phyloP scores from a whole-genome alignment of 331 rosid species.

The Cydonia oblonga region DNA sequence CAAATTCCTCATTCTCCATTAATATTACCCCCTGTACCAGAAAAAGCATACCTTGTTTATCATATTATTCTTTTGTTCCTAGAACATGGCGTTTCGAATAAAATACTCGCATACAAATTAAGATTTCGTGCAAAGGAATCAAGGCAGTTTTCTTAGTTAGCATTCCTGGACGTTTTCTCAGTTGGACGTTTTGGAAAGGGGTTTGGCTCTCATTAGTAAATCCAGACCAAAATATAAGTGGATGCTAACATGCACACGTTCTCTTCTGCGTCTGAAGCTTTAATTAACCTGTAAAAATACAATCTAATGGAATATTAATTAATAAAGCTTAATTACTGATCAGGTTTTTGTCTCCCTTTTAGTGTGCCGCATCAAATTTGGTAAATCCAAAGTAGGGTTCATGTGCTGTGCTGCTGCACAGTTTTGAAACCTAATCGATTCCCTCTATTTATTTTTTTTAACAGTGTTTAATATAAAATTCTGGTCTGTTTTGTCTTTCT shows the following conservation, averaged over 20 bases:
- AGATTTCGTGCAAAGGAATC: constrained; percentile 29
- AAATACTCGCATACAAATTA: not conserved
- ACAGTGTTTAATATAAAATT: not conserved
- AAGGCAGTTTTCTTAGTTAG: constrained; percentile 40
- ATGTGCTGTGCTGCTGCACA: constrained; percentile 50
- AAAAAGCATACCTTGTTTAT: not conserved
- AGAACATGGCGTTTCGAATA: not conserved
- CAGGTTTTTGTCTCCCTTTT: constrained; percentile 9
- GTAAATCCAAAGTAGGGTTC: constrained; percentile 33
- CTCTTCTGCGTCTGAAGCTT: constrained; percentile 8
- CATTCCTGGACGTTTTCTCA: constrained; percentile 22
- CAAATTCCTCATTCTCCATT: not conserved
- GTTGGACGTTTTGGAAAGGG: constrained; percentile 21
- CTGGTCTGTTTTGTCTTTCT: not conserved
- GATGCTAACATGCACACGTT: constrained; percentile 51
- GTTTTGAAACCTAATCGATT: not conserved
- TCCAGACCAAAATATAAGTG: constrained; percentile 19
- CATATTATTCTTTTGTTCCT: not conserved
- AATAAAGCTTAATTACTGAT: not conserved
- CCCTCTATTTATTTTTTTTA: not conserved
- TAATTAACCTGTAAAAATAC: constrained; percentile 6
- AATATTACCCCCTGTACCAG: not conserved
- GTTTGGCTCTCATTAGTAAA: not conserved
- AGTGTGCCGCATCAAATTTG: not conserved
- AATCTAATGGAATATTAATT: not conserved